Conservation (phyloP, 225 moss, liverwort and hornwort genomes). For the Pseudoscleropodium purum region DNA sequence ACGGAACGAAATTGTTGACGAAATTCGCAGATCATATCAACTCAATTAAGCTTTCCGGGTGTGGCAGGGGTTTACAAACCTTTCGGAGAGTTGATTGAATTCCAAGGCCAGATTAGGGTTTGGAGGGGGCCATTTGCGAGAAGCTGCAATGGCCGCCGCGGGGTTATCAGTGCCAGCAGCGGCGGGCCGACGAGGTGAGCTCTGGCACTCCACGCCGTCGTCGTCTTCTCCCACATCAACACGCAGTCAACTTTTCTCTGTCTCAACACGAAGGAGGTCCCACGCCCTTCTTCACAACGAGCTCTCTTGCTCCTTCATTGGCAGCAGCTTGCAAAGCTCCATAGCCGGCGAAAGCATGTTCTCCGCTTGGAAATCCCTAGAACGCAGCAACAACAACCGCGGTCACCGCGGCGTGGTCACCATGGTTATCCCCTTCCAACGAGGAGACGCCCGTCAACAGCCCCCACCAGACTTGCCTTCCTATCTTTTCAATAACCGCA, state of each 20-base stretch:
- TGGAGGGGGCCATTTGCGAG: neutral
- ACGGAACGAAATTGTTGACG: neutral
- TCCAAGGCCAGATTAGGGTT: constrained; percentile 6
- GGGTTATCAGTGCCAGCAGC: constrained; percentile 20
- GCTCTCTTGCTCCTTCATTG: constrained; percentile 20
- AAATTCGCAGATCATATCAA: neutral
- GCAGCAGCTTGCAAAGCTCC: constrained; percentile 30
- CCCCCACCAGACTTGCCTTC: constrained; percentile 95
- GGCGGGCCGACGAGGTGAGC: constrained; percentile 22
- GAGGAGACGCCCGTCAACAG: constrained; percentile 95
- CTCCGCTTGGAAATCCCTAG: constrained; percentile 27
- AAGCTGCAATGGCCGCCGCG: constrained; percentile 19
- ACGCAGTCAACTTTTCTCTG: neutral
- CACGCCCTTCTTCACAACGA: constrained; percentile 10
- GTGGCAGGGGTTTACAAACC: neutral
- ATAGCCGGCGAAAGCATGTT: constrained; percentile 40
- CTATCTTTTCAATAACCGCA: constrained; percentile 93
- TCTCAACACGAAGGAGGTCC: constrained; percentile 7
- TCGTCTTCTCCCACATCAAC: constrained; percentile 4
- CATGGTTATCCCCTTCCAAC: constrained; percentile 91
- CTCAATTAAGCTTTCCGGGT: neutral
- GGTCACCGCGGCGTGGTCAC: constrained; percentile 23
- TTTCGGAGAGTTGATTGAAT: neutral
- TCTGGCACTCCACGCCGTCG: constrained; percentile 20
- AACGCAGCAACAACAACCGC: neutral